These are phyloP conservation scores for Botryotinia narcissicola DNA, from an alignment of 2,329 filamentous ascomycete genomes.

Conservation along the genomic window DNA sequence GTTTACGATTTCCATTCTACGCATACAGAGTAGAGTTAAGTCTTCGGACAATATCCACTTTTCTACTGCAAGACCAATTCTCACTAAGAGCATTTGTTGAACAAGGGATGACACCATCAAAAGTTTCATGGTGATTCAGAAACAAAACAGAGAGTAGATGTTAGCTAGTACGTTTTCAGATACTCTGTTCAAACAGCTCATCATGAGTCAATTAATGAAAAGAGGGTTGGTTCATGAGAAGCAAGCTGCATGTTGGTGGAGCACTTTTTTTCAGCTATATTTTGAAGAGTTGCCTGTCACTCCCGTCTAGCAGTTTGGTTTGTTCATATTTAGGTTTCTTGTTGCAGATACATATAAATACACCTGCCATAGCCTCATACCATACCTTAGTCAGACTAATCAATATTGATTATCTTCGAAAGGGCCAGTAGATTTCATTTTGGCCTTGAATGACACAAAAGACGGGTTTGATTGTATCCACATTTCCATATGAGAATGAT, in stretches of 20 bases:
- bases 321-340: background rate
- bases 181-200: background rate
- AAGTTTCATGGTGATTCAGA: slow-evolving; percentile 6
- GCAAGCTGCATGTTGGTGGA: slow-evolving; percentile 3
- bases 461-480: background rate
- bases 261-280: background rate
- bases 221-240: background rate
- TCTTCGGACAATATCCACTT: slow-evolving; percentile 6
- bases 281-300: background rate
- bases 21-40: background rate
- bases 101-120: background rate
- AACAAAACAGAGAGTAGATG: background rate
- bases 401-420: background rate
- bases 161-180: background rate
- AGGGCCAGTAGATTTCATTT: background rate
- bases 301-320: background rate
- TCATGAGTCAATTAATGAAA: background rate
- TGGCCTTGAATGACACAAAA: background rate
- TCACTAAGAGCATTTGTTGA: background rate
- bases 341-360: background rate
- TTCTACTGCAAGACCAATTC: background rate
- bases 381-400: background rate
- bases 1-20: background rate
- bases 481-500: background rate
- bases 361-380: background rate